Evolutionary conservation across 306 rosid genomes (phyloP).

Genomic region (Albizia julibrissin): DNA sequence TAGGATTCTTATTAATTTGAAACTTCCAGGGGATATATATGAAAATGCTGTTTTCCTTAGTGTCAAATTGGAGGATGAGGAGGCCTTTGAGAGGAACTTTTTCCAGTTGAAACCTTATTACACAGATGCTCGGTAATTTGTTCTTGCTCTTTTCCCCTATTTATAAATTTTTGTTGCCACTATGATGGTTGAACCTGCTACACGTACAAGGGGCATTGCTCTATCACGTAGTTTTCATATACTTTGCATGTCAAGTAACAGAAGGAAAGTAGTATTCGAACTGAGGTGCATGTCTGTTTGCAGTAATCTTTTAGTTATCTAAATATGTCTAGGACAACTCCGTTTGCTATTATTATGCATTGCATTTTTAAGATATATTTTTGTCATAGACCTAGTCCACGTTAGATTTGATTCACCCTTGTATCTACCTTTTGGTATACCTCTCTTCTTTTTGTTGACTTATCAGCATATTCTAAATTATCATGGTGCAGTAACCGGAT

Average conservation of each 20-base stretch:
- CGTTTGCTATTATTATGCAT: background rate
- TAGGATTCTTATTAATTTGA: constrained; percentile 22
- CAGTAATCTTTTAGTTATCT: background rate
- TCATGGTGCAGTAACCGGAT: constrained; percentile 66
- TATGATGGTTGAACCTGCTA: constrained; percentile 18
- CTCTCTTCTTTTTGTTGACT: background rate
- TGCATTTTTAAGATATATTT: background rate
- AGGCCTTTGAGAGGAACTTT: constrained; percentile 95
- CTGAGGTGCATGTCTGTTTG: background rate
- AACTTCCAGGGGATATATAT: constrained; percentile 84
- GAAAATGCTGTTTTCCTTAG: constrained; percentile 95
- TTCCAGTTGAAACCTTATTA: constrained; percentile 93
- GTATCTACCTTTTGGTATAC: background rate
- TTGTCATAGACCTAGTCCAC: background rate
- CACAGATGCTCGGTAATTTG: constrained; percentile 82
- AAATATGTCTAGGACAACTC: background rate
- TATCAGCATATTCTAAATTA: constrained; percentile 21
- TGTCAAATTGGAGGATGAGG: constrained; percentile 90
- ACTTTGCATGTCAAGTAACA: constrained; percentile 7
- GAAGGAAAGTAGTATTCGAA: constrained; percentile 2
- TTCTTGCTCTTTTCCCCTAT: background rate
- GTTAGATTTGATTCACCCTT: background rate
- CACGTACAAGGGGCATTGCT: background rate
- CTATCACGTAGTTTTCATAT: constrained; percentile 13
- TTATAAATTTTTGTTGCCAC: background rate